phyloP scores from a whole-genome alignment of 1,284 basidiomycete genomes.

The Sanghuangporus baumii region DNA sequence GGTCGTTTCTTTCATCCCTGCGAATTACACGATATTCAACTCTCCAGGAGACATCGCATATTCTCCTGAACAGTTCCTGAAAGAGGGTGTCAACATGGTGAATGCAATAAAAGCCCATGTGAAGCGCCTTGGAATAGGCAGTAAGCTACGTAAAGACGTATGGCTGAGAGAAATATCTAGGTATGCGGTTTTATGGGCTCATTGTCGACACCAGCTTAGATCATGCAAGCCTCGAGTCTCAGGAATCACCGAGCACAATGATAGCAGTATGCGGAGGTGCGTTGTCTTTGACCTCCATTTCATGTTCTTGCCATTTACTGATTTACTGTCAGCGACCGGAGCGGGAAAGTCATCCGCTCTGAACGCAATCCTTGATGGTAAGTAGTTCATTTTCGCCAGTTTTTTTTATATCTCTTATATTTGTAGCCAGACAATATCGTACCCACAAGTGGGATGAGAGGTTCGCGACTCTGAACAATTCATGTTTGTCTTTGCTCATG shows the following conservation, averaged over 20 bases:
- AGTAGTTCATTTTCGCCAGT: neutral
- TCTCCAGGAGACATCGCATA: constrained; percentile 40
- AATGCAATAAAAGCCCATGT: constrained; percentile 39
- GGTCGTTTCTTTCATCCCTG: neutral
- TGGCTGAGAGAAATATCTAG: constrained; percentile 51
- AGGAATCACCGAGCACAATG: constrained; percentile 48
- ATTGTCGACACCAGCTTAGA: neutral
- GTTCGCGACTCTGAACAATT: constrained; percentile 27
- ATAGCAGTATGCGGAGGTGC: constrained; percentile 57
- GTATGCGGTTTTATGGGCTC: constrained; percentile 27
- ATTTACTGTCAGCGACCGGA: constrained; percentile 38
- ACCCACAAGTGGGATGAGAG: constrained; percentile 59
- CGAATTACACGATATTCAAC: constrained; percentile 23
- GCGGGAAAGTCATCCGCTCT: constrained; percentile 56
- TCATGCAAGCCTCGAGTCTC: constrained; percentile 37
- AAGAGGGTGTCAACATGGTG: constrained; percentile 49
- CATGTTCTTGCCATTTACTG: neutral
- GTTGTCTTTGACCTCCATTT: neutral
- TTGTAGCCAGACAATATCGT: constrained; percentile 47
- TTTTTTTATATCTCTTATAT: constrained; percentile 11
- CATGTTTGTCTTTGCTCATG: neutral
- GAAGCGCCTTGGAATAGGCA: constrained; percentile 43
- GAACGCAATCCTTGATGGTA: constrained; percentile 56
- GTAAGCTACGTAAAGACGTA: constrained; percentile 50
- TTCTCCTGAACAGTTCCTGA: constrained; percentile 43